These are phyloP conservation scores for Aspergillus haitiensis DNA, from an alignment of 495 filamentous ascomycete genomes.

Conservation along the genomic window DNA sequence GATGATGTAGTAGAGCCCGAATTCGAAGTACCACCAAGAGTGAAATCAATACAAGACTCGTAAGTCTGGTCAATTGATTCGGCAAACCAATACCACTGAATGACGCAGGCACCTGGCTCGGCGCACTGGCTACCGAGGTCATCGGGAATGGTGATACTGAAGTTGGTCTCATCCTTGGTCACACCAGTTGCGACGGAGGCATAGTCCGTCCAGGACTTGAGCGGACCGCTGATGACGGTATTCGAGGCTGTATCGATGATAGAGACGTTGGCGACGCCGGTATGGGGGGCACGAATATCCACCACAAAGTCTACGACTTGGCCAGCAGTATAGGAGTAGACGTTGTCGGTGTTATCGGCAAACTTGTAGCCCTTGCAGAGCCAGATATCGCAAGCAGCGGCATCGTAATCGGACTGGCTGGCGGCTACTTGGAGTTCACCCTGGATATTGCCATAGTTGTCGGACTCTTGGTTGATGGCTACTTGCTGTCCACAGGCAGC, in stretches of 20 bases:
- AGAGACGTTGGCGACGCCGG: conserved; percentile 66
- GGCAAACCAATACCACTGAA: conserved; percentile 73
- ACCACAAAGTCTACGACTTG: conserved; percentile 60
- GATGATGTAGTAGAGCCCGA: conserved; percentile 22
- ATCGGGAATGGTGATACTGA: conserved; percentile 64
- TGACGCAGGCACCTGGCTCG: conserved; percentile 61
- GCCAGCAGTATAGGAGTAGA: conserved; percentile 60
- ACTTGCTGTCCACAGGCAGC: conserved; percentile 64
- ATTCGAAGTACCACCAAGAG: conserved; percentile 43
- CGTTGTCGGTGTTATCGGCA: conserved; percentile 66
- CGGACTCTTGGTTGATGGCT: conserved; percentile 57
- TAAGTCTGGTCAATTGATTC: conserved; percentile 67
- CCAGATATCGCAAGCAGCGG: conserved; percentile 61
- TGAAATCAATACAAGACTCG: conserved; percentile 72
- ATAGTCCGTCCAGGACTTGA: conserved; percentile 60
- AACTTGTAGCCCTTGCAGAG: conserved; percentile 74
- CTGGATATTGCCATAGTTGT: conserved; percentile 70
- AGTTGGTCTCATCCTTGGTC: conserved; percentile 60
- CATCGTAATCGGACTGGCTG: conserved; percentile 58
- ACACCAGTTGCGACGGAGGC: conserved; percentile 49
- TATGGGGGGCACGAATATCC: conserved; percentile 63
- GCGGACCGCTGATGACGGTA: conserved; percentile 54
- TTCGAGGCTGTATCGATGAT: conserved; percentile 64
- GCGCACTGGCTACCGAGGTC: conserved; percentile 56
- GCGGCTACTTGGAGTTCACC: conserved; percentile 59